These are phyloP conservation scores for Sporothrix variecibatus DNA, from an alignment of 2,329 filamentous ascomycete species.

Conservation along the genomic window DNA sequence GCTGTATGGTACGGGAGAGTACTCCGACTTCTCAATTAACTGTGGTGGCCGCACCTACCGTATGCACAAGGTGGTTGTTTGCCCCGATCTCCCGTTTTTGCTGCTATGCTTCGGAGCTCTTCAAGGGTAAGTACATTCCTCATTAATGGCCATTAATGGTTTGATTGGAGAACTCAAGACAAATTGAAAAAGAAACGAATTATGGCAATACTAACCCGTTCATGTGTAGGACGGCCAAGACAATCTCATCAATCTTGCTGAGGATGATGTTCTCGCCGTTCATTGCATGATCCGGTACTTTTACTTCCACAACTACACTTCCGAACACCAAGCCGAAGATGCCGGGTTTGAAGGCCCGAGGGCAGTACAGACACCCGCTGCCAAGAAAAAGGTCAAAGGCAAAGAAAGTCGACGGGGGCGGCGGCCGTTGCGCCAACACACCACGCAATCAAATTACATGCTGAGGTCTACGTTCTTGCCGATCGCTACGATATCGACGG, in stretches of 20 bases:
- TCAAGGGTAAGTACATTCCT: background rate
- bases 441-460: background rate
- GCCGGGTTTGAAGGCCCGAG: background rate
- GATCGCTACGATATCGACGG: background rate
- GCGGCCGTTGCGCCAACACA: background rate
- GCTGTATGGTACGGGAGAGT: background rate
- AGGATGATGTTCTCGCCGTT: conserved; percentile 1
- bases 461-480: conserved; percentile 4
- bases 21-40: background rate
- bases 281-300: conserved; percentile 16
- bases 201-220: background rate
- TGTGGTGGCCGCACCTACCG: background rate
- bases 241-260: background rate
- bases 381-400: background rate
- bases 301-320: conserved; percentile 1
- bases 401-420: background rate
- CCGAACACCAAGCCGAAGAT: background rate
- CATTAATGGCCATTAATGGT: too few species aligned
- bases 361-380: background rate
- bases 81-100: background rate
- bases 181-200: too few species aligned
- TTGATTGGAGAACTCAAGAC: too few species aligned
- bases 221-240: background rate
- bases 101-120: background rate
- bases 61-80: background rate